Conservation (phyloP, 805 yeast genomes). For the Isabelozyma gotoi region DNA sequence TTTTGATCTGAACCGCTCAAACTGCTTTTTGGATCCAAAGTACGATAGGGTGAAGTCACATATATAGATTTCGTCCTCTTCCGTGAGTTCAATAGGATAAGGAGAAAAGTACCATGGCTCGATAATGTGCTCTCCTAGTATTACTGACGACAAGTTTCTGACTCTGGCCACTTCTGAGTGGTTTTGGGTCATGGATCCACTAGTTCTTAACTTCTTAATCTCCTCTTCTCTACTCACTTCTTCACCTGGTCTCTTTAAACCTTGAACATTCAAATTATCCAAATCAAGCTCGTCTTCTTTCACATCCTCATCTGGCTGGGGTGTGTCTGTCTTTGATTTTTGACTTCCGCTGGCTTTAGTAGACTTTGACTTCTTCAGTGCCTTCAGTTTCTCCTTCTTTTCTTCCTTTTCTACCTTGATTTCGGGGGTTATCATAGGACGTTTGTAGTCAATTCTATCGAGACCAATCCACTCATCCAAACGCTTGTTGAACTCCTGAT, state of each 20-base stretch:
- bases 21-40: conserved; percentile 86
- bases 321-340: conserved; percentile 18
- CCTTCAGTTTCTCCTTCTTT: conserved; percentile 29
- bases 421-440: conserved; percentile 71
- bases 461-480: conserved; percentile 91
- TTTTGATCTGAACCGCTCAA: conserved; percentile 86
- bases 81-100: conserved; percentile 91
- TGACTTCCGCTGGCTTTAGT: conserved; percentile 14
- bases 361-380: conserved; percentile 20
- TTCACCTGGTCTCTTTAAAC: conserved; percentile 62
- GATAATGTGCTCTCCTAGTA: conserved; percentile 85
- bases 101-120: conserved; percentile 99
- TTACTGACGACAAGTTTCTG: conserved; percentile 73
- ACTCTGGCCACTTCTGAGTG: conserved; percentile 86
- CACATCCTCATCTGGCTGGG: conserved; percentile 24
- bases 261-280: conserved; percentile 84
- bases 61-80: conserved; percentile 83
- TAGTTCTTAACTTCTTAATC: conserved; percentile 83
- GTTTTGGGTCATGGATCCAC: conserved; percentile 97
- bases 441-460: conserved; percentile 67
- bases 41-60: conserved; percentile 90
- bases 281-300: conserved; percentile 76
- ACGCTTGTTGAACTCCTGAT: conserved; percentile 91
- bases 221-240: conserved; percentile 87
- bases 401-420: conserved; percentile 52